A percentile compares a stretch with the other conserved stretches of the same genome.
Evolutionary conservation across 441 rosid species (phyloP).

Genomic region (Eutrema salsugineum): DNA sequence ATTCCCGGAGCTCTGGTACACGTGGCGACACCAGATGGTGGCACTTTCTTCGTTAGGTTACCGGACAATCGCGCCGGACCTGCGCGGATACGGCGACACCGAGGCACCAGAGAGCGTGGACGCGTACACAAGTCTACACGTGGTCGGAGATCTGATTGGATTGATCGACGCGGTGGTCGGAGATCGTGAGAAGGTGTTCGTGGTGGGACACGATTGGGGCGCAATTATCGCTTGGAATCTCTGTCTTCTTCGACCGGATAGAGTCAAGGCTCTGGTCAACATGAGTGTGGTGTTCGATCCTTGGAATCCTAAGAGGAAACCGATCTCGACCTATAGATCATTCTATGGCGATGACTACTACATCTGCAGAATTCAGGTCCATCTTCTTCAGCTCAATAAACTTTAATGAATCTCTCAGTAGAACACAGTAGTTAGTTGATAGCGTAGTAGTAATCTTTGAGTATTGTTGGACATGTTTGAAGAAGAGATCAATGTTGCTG

Average conservation of each 20-base stretch:
- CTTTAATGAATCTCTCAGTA: not conserved
- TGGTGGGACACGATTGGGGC: constrained; percentile 84
- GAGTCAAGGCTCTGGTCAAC: constrained; percentile 62
- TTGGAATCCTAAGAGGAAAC: constrained; percentile 46
- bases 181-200: constrained; percentile 50
- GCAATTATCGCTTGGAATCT: constrained; percentile 62
- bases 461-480: not conserved
- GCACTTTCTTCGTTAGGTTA: constrained; percentile 56
- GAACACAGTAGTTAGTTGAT: not conserved
- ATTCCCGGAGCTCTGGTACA: constrained; percentile 82
- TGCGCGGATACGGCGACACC: constrained; percentile 72
- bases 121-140: constrained; percentile 55
- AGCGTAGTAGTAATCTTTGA: not conserved
- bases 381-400: not conserved
- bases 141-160: constrained; percentile 63
- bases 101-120: constrained; percentile 56
- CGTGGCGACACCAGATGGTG: constrained; percentile 79
- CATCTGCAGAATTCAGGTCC: constrained; percentile 70
- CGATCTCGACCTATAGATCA: constrained; percentile 30
- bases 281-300: constrained; percentile 54
- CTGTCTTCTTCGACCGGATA: constrained; percentile 60
- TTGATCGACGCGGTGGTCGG: constrained; percentile 56
- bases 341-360: constrained; percentile 63
- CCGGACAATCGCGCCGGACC: constrained; percentile 71
- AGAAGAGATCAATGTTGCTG: not conserved